Evolutionary conservation across 192 early-diverging fungal species (phyloP), one percentile per base, ranked within the genome.

Genomic region (Podila epicladia): DNA sequence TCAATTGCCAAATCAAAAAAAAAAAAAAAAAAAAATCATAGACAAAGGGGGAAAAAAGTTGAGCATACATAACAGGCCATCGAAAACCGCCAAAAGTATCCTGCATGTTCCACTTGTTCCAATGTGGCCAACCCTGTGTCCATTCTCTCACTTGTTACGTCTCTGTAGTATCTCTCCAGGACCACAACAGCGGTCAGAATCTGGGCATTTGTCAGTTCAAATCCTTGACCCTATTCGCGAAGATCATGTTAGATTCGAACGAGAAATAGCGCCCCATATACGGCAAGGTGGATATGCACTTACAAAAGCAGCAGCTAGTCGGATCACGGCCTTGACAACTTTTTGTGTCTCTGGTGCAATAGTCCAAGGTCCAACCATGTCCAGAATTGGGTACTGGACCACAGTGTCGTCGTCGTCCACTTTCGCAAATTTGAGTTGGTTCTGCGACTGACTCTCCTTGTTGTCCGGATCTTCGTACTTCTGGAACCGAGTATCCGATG

Each of bases 161-260:
- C 76, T 0, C 69, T 74, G 73, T 92, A 90, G 58, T 87, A 93
- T 67, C 90, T 88, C 67, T 93, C 90, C 22, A 94, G 72, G 9
- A 92, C 88, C 7, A 89, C 73, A 19, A 94, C 86, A 0, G 89
- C 93, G 2, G 85, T 85, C 33, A 94, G 65, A 33, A 94, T 83
- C 74, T 92, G 90, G 6, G 88, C 75, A 67, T 88, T 89, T 9
- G 90, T 88, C 59, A 91, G 73, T 77, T 94, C 93, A 48, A 94
- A 86, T 38, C 93, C 93, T 75, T 94, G 91, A 17, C 89, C 89
- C 83, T 91, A 87, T 49, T 45, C 41, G 20, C 8, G 4, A 53
- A n/a, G 13, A 19, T 31, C n/a, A 49, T 8, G 11, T 65, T 4
- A 65, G 41, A 15, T 28, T 12, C 9, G 13, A 45, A 15, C 41